Percentiles rank a stretch among this genome's conserved stretches.
These are phyloP conservation scores for Colletotrichum sp. DNA, from an alignment of 2,329 filamentous ascomycete genomes.

Conservation along the genomic window DNA sequence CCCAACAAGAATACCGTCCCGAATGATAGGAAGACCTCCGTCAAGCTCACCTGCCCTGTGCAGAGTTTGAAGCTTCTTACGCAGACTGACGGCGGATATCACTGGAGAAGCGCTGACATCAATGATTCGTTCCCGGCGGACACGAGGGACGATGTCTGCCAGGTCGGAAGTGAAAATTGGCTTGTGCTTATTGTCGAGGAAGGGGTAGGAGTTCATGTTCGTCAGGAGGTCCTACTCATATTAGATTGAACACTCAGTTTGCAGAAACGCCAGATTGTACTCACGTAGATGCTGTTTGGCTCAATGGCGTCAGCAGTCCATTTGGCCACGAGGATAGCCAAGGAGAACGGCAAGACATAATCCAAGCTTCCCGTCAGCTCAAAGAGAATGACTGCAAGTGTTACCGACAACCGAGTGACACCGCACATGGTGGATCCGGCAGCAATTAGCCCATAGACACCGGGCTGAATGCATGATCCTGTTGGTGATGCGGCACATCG, in stretches of 20 bases:
- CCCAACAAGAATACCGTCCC: conserved; percentile 80
- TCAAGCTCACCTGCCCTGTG: conserved; percentile 90
- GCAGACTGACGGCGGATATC: conserved; percentile 77
- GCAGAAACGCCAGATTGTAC: conserved; percentile 27
- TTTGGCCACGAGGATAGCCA: conserved; percentile 93
- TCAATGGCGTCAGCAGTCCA: conserved; percentile 98
- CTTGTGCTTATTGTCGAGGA: conserved; percentile 95
- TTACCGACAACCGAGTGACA: conserved; percentile 91
- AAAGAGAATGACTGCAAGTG: conserved; percentile 92
- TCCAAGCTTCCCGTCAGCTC: conserved; percentile 94
- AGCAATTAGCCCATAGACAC: conserved; percentile 94
- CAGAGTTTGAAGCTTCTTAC: conserved; percentile 80
- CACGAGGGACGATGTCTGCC: conserved; percentile 81
- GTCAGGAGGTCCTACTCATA: conserved; percentile 77
- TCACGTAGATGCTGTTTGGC: conserved; percentile 88
- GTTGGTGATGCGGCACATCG: conserved; percentile 73
- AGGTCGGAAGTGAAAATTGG: conserved; percentile 89
- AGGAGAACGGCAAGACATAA: conserved; percentile 92
- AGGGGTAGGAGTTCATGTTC: conserved; percentile 96
- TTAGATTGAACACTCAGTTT: conserved; percentile 24
- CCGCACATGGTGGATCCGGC: conserved; percentile 98
- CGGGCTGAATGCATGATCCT: conserved; percentile 89
- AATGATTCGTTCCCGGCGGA: conserved; percentile 79
- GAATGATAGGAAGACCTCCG: conserved; percentile 86
- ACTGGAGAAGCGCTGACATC: conserved; percentile 86